A percentile compares a stretch with the other conserved stretches of the same genome.
phyloP scores from a whole-genome alignment of 2,329 filamentous ascomycete genomes.

The Beauveria bassiana region DNA sequence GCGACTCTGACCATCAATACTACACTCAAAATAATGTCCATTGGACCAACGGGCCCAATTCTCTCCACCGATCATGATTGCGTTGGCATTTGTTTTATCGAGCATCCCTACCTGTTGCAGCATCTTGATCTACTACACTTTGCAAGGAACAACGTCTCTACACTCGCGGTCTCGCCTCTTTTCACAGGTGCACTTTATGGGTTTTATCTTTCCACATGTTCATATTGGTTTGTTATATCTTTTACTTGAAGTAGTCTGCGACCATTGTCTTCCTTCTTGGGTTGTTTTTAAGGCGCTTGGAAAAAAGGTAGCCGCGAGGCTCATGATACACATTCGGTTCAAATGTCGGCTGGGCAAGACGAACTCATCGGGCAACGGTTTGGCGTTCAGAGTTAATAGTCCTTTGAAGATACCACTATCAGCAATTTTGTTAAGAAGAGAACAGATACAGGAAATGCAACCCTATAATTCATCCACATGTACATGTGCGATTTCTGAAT shows the following conservation, averaged over 20 bases:
- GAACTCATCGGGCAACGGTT: neutral
- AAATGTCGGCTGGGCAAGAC: neutral
- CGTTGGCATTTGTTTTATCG: neutral
- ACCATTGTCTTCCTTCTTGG: neutral
- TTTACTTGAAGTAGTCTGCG: neutral
- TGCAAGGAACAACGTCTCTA: too few species aligned
- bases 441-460: neutral
- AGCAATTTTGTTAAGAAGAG: neutral
- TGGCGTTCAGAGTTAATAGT: neutral
- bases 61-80: neutral
- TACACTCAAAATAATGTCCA: neutral
- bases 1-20: conserved; percentile 5
- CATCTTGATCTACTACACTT: too few species aligned
- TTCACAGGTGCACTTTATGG: neutral
- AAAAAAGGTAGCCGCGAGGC: conserved; percentile 4
- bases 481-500: neutral
- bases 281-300: neutral
- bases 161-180: neutral
- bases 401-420: conserved; percentile 4
- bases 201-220: neutral
- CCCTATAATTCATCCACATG: too few species aligned
- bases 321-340: neutral
- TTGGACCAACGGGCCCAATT: neutral
- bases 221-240: neutral
- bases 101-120: neutral